Percentiles rank a stretch among this genome's conserved stretches.
Conservation (phyloP, 2,329 filamentous ascomycete species). For the Aschersonia sp. region DNA sequence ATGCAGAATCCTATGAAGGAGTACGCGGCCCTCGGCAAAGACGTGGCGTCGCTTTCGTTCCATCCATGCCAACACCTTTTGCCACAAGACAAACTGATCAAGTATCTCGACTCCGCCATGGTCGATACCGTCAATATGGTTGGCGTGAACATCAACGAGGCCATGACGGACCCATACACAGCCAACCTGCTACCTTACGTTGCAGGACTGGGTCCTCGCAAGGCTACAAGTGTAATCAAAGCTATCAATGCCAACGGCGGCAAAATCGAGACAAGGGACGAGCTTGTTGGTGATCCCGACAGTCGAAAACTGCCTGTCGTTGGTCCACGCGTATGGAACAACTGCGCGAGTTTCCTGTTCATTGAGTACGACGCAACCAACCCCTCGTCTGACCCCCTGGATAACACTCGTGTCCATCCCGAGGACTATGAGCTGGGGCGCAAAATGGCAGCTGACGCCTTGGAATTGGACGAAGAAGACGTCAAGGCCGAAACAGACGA, state of each 20-base stretch:
- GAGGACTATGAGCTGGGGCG: constrained; percentile 97
- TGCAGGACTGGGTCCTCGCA: constrained; percentile 80
- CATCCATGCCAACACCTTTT: constrained; percentile 83
- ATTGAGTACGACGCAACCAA: constrained; percentile 79
- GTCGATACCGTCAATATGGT: constrained; percentile 98
- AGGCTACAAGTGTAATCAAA: constrained; percentile 60
- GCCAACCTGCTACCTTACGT: constrained; percentile 85
- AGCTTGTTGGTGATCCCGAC: constrained; percentile 79
- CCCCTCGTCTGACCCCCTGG: constrained; percentile 74
- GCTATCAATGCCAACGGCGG: constrained; percentile 87
- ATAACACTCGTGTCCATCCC: constrained; percentile 93
- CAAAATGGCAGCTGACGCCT: constrained; percentile 95
- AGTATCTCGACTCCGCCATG: constrained; percentile 86
- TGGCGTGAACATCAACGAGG: constrained; percentile 90
- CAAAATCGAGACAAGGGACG: constrained; percentile 67
- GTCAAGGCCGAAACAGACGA: constrained; percentile 90
- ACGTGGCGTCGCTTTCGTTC: constrained; percentile 76
- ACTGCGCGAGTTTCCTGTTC: constrained; percentile 89
- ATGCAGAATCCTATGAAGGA: constrained; percentile 94
- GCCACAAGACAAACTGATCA: constrained; percentile 72
- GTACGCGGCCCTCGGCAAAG: constrained; percentile 82
- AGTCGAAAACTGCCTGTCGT: constrained; percentile 66
- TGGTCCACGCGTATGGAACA: constrained; percentile 84
- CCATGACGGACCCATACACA: constrained; percentile 65
- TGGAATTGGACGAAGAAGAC: constrained; percentile 95